These are phyloP conservation scores for Cryptococcus sp. DNA, from an alignment of 1,284 basidiomycete species.

Conservation along the genomic window DNA sequence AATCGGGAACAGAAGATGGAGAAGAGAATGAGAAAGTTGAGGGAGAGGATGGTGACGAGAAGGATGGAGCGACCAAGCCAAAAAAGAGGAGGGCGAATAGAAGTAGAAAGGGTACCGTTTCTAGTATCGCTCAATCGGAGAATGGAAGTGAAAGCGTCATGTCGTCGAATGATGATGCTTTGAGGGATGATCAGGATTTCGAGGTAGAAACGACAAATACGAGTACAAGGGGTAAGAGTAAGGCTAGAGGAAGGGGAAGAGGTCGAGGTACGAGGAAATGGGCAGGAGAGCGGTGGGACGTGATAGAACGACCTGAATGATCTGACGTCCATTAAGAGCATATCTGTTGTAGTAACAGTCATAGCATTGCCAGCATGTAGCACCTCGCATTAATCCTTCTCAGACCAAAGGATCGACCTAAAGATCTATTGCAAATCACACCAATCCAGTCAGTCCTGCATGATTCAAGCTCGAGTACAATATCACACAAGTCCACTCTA, in stretches of 20 bases:
- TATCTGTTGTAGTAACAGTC: neutral
- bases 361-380: neutral
- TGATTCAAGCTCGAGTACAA: neutral
- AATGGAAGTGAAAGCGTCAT: slow-evolving; percentile 3
- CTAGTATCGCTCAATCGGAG: slow-evolving; percentile 9
- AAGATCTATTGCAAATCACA: too few species aligned
- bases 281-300: slow-evolving; percentile 2
- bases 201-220: slow-evolving; percentile 4
- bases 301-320: neutral
- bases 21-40: slow-evolving; percentile 4
- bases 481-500: neutral
- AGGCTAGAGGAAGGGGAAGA: neutral
- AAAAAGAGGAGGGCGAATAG: slow-evolving; percentile 7
- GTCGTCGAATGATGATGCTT: neutral
- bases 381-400: too few species aligned
- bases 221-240: neutral
- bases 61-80: slow-evolving; percentile 1
- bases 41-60: slow-evolving; percentile 8
- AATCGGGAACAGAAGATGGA: slow-evolving; percentile 8
- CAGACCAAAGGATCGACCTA: too few species aligned
- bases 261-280: slow-evolving; percentile 4
- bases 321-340: neutral
- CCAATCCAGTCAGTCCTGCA: neutral
- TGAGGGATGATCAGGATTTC: neutral
- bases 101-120: slow-evolving; percentile 8